Evolutionary conservation across 2,329 filamentous ascomycete genomes (phyloP).

Genomic region (Exophiala bonariae): DNA sequence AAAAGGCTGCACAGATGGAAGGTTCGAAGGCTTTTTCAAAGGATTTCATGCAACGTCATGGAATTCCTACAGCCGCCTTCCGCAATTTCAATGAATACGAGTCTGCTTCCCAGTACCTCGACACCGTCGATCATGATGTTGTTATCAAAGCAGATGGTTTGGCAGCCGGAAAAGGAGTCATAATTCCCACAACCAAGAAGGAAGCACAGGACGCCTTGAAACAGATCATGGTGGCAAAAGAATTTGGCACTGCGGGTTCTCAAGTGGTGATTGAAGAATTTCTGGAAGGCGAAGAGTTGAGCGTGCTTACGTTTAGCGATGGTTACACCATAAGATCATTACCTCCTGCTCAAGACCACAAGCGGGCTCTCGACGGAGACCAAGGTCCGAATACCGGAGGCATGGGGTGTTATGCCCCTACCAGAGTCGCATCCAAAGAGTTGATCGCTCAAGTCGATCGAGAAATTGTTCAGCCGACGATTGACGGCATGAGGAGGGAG

Average conservation of each 20-base stretch:
- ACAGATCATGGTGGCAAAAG: conserved; percentile 85
- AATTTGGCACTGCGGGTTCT: conserved; percentile 82
- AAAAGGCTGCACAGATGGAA: conserved; percentile 84
- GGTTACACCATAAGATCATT: conserved; percentile 80
- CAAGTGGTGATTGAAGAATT: conserved; percentile 97
- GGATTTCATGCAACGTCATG: conserved; percentile 91
- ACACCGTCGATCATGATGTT: conserved; percentile 68
- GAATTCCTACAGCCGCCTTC: conserved; percentile 88
- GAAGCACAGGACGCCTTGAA: conserved; percentile 80
- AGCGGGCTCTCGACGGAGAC: conserved; percentile 88
- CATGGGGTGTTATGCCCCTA: conserved; percentile 97
- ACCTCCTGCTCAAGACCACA: conserved; percentile 94
- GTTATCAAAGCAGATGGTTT: conserved; percentile 94
- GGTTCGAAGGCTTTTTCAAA: conserved; percentile 97
- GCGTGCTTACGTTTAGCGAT: conserved; percentile 87
- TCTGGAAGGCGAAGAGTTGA: conserved; percentile 86
- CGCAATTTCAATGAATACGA: conserved; percentile 82
- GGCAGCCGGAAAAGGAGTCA: conserved; percentile 92
- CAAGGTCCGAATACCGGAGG: conserved; percentile 91
- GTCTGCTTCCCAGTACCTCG: conserved; percentile 71
- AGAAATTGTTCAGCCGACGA: conserved; percentile 83
- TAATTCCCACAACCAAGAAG: conserved; percentile 77
- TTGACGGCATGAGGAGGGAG: conserved; percentile 84
- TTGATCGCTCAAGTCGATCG: conserved; percentile 77
- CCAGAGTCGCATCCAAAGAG: conserved; percentile 71